phyloP scores from a whole-genome alignment of 164 flowering plant species.

The Tetracentron sinense region DNA sequence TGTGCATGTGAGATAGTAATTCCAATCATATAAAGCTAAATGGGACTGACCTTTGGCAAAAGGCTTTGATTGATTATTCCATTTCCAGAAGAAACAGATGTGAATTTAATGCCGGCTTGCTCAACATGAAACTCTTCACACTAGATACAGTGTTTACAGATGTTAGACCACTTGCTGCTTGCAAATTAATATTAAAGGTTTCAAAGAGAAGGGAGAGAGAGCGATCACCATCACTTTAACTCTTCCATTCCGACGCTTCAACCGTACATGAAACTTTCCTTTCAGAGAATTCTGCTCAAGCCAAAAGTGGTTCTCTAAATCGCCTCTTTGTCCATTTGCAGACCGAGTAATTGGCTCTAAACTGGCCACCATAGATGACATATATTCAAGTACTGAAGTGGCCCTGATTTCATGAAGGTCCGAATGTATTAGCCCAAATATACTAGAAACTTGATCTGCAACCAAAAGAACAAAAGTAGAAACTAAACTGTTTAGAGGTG shows the following conservation, averaged over 20 bases:
- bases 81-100: constrained; percentile 43
- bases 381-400: constrained; percentile 62
- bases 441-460: constrained; percentile 71
- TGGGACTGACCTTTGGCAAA: constrained; percentile 69
- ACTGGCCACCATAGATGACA: constrained; percentile 72
- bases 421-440: constrained; percentile 70
- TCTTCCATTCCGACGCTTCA: constrained; percentile 90
- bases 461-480: constrained; percentile 8
- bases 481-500: neutral
- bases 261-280: constrained; percentile 60
- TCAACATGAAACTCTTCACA: constrained; percentile 57
- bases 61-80: constrained; percentile 41
- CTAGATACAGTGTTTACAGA: constrained; percentile 28
- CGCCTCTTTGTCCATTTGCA: constrained; percentile 28
- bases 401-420: constrained; percentile 65
- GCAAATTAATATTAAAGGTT: neutral
- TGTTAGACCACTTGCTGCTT: constrained; percentile 12
- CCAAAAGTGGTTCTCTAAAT: constrained; percentile 28
- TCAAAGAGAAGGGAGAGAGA: constrained; percentile 9
- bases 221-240: constrained; percentile 59
- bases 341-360: constrained; percentile 46
- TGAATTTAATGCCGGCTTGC: constrained; percentile 55
- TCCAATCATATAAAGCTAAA: neutral
- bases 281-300: constrained; percentile 40
- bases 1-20: no score